These are phyloP conservation scores for Chytriomyces sp. DNA, from an alignment of 192 early-diverging fungal genomes.

Conservation along the genomic window DNA sequence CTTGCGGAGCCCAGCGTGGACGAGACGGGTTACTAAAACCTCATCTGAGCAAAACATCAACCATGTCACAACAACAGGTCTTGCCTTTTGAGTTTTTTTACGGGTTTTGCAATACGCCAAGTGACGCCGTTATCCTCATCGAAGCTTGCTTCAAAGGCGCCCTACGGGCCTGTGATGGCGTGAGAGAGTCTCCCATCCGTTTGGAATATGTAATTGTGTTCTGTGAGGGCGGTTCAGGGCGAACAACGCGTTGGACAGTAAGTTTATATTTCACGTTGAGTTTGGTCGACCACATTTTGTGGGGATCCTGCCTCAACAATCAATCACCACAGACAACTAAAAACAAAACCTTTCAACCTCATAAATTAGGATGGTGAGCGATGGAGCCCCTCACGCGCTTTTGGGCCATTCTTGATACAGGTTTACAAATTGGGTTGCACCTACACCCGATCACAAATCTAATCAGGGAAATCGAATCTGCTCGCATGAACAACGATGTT, in stretches of 20 bases:
- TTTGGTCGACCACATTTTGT: no score
- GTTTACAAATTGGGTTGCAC: background rate
- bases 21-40: no score
- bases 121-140: background rate
- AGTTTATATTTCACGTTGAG: background rate
- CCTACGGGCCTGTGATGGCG: background rate
- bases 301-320: no score
- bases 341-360: background rate
- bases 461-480: constrained; percentile 3
- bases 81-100: no score
- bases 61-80: no score
- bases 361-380: background rate
- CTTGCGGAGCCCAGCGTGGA: no score
- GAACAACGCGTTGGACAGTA: background rate
- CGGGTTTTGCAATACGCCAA: no score
- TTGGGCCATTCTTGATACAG: background rate
- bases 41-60: no score
- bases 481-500: background rate
- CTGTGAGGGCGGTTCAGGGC: background rate
- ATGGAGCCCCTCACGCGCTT: background rate
- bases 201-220: background rate
- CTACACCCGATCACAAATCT: background rate
- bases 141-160: background rate
- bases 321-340: no score
- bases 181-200: background rate